Conservation (phyloP, 2,329 filamentous ascomycete species). For the Stromatinia cepivora region DNA sequence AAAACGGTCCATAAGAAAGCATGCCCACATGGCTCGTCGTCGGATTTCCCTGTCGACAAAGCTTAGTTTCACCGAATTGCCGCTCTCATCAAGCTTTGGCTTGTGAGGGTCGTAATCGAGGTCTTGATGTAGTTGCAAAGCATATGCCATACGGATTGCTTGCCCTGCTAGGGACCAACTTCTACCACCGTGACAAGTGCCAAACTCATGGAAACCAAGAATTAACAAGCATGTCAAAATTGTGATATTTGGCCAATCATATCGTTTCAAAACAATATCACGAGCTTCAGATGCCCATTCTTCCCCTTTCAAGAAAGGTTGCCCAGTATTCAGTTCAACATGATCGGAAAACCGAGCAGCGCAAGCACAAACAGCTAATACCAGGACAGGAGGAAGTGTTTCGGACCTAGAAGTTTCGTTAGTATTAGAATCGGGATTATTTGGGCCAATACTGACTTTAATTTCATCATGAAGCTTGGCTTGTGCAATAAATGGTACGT, state of each 20-base stretch:
- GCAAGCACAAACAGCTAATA: constrained; percentile 91
- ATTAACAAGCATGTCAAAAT: constrained; percentile 89
- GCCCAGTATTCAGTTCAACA: constrained; percentile 68
- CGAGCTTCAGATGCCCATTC: constrained; percentile 87
- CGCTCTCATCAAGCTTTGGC: constrained; percentile 45
- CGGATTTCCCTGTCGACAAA: constrained; percentile 93
- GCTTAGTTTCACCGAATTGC: constrained; percentile 65
- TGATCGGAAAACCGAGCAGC: constrained; percentile 94
- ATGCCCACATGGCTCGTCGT: constrained; percentile 95
- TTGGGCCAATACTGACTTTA: constrained; percentile 55
- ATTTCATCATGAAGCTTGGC: constrained; percentile 90
- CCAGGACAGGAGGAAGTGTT: constrained; percentile 81
- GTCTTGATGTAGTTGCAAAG: constrained; percentile 88
- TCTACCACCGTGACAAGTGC: constrained; percentile 91
- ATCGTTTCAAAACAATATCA: constrained; percentile 81
- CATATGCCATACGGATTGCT: constrained; percentile 95
- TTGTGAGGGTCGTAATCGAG: constrained; percentile 76
- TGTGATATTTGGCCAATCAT: constrained; percentile 94
- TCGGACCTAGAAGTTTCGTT: constrained; percentile 55
- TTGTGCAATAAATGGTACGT: constrained; percentile 94
- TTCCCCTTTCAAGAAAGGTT: constrained; percentile 84
- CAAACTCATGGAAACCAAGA: constrained; percentile 90
- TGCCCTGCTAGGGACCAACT: constrained; percentile 96
- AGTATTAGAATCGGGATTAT: constrained; percentile 12
- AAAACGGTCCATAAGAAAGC: constrained; percentile 95